These are phyloP conservation scores for Ophiostoma himal-ulmi DNA, from an alignment of 2,329 filamentous ascomycete species.

Conservation along the genomic window DNA sequence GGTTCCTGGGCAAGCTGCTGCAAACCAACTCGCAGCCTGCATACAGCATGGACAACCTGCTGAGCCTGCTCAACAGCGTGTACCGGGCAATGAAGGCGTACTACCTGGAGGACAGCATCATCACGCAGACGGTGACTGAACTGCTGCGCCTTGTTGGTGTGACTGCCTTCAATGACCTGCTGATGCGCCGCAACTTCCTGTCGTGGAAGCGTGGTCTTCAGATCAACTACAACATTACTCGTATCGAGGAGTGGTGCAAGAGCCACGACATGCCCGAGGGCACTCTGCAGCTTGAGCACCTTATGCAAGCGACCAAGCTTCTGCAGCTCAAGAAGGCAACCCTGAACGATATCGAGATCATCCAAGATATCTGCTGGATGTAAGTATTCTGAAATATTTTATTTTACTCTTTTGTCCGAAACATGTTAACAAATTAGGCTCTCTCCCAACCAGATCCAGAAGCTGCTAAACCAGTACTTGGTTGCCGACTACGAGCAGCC, in stretches of 20 bases:
- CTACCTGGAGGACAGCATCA: conserved; percentile 92
- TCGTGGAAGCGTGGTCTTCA: conserved; percentile 99
- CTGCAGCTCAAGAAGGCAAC: conserved; percentile 98
- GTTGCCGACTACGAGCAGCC: conserved; percentile 99
- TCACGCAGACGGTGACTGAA: conserved; percentile 92
- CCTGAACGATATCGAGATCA: conserved; percentile 98
- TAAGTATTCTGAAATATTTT: conserved; percentile 47
- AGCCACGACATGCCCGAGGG: conserved; percentile 99
- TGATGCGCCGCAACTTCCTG: conserved; percentile 97
- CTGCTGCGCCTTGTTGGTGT: conserved; percentile 89
- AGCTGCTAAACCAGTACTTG: conserved; percentile 95
- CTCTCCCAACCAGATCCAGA: conserved; percentile 97
- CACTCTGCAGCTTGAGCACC: conserved; percentile 91
- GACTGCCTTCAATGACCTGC: conserved; percentile 94
- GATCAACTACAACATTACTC: conserved; percentile 99
- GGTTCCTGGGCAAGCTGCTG: conserved; percentile 94
- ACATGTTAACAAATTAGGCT: conserved; percentile 52
- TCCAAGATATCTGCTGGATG: conserved; percentile 99
- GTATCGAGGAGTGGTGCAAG: conserved; percentile 99
- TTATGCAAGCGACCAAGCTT: conserved; percentile 99
- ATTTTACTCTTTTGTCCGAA: too few relatives aligned
- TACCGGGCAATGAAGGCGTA: conserved; percentile 99
- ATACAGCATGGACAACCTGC: conserved; percentile 99
- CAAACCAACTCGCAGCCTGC: conserved; percentile 84
- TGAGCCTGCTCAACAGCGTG: conserved; percentile 92